These are phyloP conservation scores for Leccinum fibrillosum DNA, from an alignment of 768 basidiomycete species.

Conservation along the genomic window DNA sequence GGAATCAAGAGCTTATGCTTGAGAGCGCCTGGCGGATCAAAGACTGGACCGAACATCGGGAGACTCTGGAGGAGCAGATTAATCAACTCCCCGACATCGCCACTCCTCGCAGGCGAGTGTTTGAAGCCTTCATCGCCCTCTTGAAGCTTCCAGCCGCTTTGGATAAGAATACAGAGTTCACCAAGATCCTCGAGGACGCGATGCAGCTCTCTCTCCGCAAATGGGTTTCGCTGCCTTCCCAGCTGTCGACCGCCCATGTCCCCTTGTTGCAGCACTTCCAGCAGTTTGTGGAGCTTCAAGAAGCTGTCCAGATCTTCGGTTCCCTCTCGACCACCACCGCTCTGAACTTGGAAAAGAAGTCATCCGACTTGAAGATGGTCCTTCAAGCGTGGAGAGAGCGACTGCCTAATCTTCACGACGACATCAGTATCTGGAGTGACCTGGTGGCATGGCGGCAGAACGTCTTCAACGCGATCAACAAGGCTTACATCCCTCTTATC, in stretches of 20 bases:
- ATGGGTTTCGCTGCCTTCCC: conserved; percentile 86
- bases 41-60: conserved; percentile 85
- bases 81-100: conserved; percentile 77
- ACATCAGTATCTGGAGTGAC: conserved; percentile 98
- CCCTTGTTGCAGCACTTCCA: conserved; percentile 97
- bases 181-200: conserved; percentile 86
- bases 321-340: conserved; percentile 84
- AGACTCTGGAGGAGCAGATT: conserved; percentile 78
- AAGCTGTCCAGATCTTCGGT: conserved; percentile 92
- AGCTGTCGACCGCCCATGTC: conserved; percentile 88
- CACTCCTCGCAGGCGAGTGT: conserved; percentile 95
- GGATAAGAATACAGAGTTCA: conserved; percentile 87
- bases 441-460: conserved; percentile 99
- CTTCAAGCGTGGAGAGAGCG: conserved; percentile 97
- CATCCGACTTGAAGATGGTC: conserved; percentile 92
- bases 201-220: conserved; percentile 96
- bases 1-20: conserved; percentile 86
- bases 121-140: conserved; percentile 90
- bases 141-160: conserved; percentile 78
- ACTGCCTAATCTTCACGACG: conserved; percentile 92
- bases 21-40: conserved; percentile 94
- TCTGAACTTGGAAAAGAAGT: conserved; percentile 90
- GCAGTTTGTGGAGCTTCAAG: conserved; percentile 96
- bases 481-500: conserved; percentile 92
- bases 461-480: conserved; percentile 96